Base-by-base conservation (phyloP, 164 flowering plant genomes). In the Berberis vulgaris region DNA sequence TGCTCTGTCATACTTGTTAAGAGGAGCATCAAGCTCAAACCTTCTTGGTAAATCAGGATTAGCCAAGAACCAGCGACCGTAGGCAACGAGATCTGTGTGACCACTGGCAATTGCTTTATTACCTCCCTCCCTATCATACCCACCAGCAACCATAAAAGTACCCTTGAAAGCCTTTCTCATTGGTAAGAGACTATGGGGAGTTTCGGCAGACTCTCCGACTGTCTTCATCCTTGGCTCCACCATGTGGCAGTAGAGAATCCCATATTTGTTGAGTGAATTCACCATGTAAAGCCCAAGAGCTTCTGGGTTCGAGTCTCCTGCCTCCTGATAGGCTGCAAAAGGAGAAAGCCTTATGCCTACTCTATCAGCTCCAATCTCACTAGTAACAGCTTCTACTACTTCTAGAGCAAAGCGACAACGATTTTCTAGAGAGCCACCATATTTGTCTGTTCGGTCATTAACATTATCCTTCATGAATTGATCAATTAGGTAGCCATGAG, bases 391-490 rank as follows among this genome's bases (percentile, higher is more conserved):
- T 65, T 80, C 83, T 11, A 79, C 83, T 1, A 85, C 55, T 62
- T 85, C 87, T 40, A 81, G 52, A 9, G 84, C 59, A 43, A 85
- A 81, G 8, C 83, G 73, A 61, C 83, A 81, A 2, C 83, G 81
- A 54, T 82, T 85, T 58, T 83, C 83, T 38, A 81, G 64, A 13
- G 77, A 72, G 41, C 90, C 84, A 4, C 90, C 90, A 63, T 85
- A 85, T 62, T 77, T 39, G 44, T 85, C 86, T 2, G 78, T 79
- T 43, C 87, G 61, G 55, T 83, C 87, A 65, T 85, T 83, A 47
- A 80, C 81, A 47, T 70, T 54, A 54, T 85, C 90, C 68, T 85
- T 83, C 83, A 83, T 42, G 64, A 85, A 85, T 67, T 85, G 90
- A 8, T 85, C 90, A 5, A 85, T 26, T 6, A 85, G 63, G 76